phyloP scores from a whole-genome alignment of 495 filamentous ascomycete genomes.

The Coniosporium apollinis region DNA sequence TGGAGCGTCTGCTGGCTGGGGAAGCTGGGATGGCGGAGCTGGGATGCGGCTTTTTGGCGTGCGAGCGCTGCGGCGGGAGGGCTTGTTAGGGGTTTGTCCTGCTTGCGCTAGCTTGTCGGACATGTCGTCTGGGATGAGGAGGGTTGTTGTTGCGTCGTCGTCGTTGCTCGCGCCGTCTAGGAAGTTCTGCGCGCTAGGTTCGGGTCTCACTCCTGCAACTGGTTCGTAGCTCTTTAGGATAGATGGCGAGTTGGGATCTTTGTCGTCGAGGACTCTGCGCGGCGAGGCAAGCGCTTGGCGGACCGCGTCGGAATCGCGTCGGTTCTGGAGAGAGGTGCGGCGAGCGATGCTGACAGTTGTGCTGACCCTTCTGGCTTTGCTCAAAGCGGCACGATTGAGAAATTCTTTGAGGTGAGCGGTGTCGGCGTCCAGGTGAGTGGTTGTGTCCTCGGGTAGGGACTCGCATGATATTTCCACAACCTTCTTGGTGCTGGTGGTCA shows the following conservation, averaged over 20 bases:
- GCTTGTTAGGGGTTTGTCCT: neutral
- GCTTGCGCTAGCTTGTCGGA: conserved; percentile 4
- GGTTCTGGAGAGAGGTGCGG: conserved; percentile 17
- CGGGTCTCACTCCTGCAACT: no score
- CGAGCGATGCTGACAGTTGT: conserved; percentile 23
- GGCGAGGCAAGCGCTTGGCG: conserved; percentile 23
- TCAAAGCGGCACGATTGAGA: conserved; percentile 41
- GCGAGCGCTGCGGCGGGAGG: conserved; percentile 1
- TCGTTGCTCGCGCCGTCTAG: no score
- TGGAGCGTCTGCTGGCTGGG: conserved; percentile 9
- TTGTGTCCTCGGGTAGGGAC: no score
- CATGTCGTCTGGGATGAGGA: no score
- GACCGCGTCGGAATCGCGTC: conserved; percentile 24
- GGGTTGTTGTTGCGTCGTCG: no score
- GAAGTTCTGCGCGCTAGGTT: no score
- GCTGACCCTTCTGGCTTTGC: conserved; percentile 29
- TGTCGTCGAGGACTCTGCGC: conserved; percentile 26
- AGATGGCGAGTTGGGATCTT: conserved; percentile 38
- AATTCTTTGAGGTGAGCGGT: conserved; percentile 44
- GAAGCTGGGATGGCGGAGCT: conserved; percentile 5
- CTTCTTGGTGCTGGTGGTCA: no score
- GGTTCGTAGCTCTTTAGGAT: conserved; percentile 17
- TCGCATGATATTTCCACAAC: no score
- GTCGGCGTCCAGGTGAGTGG: no score
- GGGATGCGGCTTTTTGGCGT: conserved; percentile 4